Evolutionary conservation across 2,329 filamentous ascomycete species (phyloP).

Genomic region (Hypoxylon rubiginosum): DNA sequence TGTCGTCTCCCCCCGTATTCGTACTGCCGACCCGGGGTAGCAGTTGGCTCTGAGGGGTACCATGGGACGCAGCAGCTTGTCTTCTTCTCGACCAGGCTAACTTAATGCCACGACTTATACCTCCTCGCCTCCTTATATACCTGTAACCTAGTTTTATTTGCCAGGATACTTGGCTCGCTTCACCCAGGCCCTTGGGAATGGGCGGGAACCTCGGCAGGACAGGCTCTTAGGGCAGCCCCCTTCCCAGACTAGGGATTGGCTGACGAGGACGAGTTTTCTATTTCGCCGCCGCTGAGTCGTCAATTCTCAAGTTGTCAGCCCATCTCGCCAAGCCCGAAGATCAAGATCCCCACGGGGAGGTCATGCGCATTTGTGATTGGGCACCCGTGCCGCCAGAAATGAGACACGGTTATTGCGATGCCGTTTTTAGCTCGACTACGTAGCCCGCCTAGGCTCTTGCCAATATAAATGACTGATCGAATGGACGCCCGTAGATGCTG

Average conservation of each 20-base stretch:
- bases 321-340: conserved; percentile 35
- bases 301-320: conserved; percentile 14
- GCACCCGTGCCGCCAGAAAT: conserved; percentile 10
- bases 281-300: conserved; percentile 8
- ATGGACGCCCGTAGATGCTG: neutral
- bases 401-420: conserved; percentile 4
- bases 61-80: conserved; percentile 17
- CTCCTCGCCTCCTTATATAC: conserved; percentile 11
- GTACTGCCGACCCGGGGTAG: conserved; percentile 32
- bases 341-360: conserved; percentile 35
- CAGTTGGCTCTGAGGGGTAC: conserved; percentile 19
- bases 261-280: conserved; percentile 6
- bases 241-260: conserved; percentile 16
- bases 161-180: conserved; percentile 18
- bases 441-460: conserved; percentile 1
- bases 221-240: conserved; percentile 6
- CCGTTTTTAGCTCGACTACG: neutral
- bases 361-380: conserved; percentile 30
- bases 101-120: conserved; percentile 26
- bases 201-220: conserved; percentile 15
- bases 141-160: conserved; percentile 4
- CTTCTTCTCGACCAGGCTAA: conserved; percentile 5
- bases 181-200: conserved; percentile 35
- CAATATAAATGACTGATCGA: conserved; percentile 12
- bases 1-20: conserved; percentile 26